Conservation (phyloP, 768 basidiomycete genomes). For the Lactarius deliciosus region DNA sequence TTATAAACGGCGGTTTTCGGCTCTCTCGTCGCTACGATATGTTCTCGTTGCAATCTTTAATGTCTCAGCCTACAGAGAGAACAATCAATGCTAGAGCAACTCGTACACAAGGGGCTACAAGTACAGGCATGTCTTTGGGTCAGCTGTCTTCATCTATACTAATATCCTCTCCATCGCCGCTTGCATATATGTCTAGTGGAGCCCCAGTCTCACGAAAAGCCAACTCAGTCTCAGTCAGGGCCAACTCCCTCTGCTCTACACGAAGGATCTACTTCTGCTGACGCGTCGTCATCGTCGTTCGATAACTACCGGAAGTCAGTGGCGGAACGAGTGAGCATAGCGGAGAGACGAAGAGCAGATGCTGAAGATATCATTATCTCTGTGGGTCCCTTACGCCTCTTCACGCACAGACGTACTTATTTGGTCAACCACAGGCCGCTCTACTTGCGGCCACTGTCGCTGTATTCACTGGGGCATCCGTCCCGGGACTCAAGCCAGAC, state of each 20-base stretch:
- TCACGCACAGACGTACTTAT: not conserved
- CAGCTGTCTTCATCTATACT: not conserved
- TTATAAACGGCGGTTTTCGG: not conserved
- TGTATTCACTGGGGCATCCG: conserved; percentile 14
- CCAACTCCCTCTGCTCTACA: conserved; percentile 11
- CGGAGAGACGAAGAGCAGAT: conserved; percentile 7
- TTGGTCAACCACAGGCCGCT: conserved; percentile 8
- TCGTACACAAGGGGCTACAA: not conserved
- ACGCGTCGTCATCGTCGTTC: not conserved
- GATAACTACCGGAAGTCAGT: not conserved
- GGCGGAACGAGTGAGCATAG: not conserved
- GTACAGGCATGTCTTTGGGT: conserved; percentile 1
- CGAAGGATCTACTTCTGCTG: not conserved
- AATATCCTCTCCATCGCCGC: not conserved
- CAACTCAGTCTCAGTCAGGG: not conserved
- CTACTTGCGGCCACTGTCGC: conserved; percentile 19
- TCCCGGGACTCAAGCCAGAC: conserved; percentile 15
- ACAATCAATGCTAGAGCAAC: conserved; percentile 3
- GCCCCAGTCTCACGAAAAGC: conserved; percentile 5
- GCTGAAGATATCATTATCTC: conserved; percentile 14
- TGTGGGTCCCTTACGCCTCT: not conserved
- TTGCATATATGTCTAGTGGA: conserved; percentile 6
- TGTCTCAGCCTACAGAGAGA: conserved; percentile 12
- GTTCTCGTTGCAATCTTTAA: not conserved
- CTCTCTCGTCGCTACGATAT: not conserved